Conservation (phyloP, 192 early-diverging fungal genomes). For the Linnemannia zychae region DNA sequence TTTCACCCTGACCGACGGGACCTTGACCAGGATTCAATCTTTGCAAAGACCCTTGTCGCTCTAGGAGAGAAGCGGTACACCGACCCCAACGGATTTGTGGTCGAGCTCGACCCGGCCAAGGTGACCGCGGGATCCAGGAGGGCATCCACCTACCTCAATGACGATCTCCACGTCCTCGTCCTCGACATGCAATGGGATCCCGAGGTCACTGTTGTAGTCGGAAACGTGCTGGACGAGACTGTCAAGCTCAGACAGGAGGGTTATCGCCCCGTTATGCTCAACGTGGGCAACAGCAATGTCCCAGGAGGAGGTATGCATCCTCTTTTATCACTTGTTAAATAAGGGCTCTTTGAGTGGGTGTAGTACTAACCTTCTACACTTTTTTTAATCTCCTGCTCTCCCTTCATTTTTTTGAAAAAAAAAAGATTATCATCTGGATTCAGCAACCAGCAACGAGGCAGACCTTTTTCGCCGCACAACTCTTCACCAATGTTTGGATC, state of each 20-base stretch:
- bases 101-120: conserved; percentile 48
- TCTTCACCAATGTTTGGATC: conserved; percentile 56
- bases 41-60: conserved; percentile 28
- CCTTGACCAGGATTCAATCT: conserved; percentile 26
- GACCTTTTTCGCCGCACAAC: conserved; percentile 61
- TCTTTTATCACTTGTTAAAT: not conserved
- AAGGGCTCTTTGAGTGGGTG: not conserved
- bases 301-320: conserved; percentile 42
- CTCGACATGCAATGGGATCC: conserved; percentile 56
- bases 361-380: conserved; percentile 10
- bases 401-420: not conserved
- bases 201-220: conserved; percentile 48
- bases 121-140: conserved; percentile 45
- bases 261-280: conserved; percentile 53
- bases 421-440: conserved; percentile 47
- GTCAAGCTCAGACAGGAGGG: conserved; percentile 46
- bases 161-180: conserved; percentile 48
- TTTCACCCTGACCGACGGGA: conserved; percentile 40
- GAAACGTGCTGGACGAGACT: conserved; percentile 52
- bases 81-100: conserved; percentile 45
- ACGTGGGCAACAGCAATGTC: conserved; percentile 31
- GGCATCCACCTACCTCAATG: conserved; percentile 43
- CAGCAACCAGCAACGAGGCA: conserved; percentile 50
- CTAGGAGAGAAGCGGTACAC: conserved; percentile 39
- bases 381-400: not conserved